Evolutionary conservation across 805 yeast genomes (phyloP).

Genomic region (Metschnikowia noctiluminum): DNA sequence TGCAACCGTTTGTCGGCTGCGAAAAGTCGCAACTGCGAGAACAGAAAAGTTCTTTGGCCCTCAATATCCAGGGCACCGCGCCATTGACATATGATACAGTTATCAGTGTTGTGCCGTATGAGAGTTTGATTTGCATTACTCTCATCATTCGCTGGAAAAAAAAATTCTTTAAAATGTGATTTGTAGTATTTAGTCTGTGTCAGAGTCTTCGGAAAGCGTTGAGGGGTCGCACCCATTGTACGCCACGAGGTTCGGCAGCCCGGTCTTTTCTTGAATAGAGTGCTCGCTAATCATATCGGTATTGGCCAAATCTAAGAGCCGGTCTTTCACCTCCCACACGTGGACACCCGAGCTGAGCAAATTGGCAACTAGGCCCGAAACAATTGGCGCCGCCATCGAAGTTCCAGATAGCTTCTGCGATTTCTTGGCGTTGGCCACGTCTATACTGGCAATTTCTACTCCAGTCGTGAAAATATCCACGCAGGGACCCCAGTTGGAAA

Average conservation of each 20-base stretch:
- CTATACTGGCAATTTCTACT: slow-evolving; percentile 57
- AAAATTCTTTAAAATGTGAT: no score
- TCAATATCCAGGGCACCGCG: no score
- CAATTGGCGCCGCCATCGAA: slow-evolving; percentile 18
- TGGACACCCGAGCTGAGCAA: slow-evolving; percentile 16
- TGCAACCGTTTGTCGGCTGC: slow-evolving; percentile 8
- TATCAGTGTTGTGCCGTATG: no score
- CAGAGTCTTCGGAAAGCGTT: slow-evolving; percentile 1
- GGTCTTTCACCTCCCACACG: slow-evolving; percentile 10
- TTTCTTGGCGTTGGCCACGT: slow-evolving; percentile 25
- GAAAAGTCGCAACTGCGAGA: background rate
- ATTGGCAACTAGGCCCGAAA: slow-evolving; percentile 17
- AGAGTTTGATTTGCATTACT: no score
- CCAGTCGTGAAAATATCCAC: slow-evolving; percentile 88
- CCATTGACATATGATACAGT: no score
- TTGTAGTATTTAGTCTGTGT: slow-evolving; percentile 1
- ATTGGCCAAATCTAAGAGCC: slow-evolving; percentile 12
- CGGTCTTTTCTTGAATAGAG: slow-evolving; percentile 9
- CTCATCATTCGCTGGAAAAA: no score
- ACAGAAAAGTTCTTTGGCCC: background rate
- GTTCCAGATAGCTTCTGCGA: slow-evolving; percentile 17
- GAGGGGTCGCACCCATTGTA: slow-evolving; percentile 19
- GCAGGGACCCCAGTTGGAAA: slow-evolving; percentile 93
- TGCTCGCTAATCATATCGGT: slow-evolving; percentile 3
- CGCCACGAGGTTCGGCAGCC: slow-evolving; percentile 17